Percentiles rank a stretch among this genome's conserved stretches.
Evolutionary conservation across 139 green algal species (phyloP).

Genomic region (Astrephomene gubernaculifera): DNA sequence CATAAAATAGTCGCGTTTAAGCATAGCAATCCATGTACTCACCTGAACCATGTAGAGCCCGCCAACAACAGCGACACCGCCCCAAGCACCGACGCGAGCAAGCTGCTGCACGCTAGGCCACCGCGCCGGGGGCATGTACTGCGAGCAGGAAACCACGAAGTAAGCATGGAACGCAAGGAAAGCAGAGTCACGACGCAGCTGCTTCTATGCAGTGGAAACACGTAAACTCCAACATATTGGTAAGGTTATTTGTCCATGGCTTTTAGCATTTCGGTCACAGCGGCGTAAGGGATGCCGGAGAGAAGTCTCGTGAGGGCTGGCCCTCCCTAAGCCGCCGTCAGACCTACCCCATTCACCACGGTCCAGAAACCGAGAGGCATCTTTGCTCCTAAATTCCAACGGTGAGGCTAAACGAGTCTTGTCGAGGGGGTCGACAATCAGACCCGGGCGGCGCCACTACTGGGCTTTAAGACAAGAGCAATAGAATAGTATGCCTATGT

Average conservation of each 20-base stretch:
- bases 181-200: not conserved
- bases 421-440: not conserved
- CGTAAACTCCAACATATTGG: no score
- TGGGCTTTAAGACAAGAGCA: no score
- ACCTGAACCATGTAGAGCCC: constrained; percentile 30
- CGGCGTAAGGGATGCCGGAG: no score
- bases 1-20: not conserved
- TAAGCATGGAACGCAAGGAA: not conserved
- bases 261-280: no score
- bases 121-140: constrained; percentile 28
- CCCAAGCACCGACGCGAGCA: constrained; percentile 24
- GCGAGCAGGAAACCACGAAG: not conserved
- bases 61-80: constrained; percentile 5
- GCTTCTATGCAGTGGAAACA: no score
- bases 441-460: not conserved
- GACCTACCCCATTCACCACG: constrained; percentile 31
- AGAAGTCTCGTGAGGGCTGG: no score
- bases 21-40: not conserved
- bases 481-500: no score
- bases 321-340: no score
- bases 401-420: not conserved
- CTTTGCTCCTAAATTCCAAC: not conserved
- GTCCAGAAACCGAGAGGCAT: constrained; percentile 40
- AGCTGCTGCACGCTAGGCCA: not conserved
- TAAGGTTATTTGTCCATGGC: no score